A percentile compares a stretch with the other conserved stretches of the same genome.
phyloP scores from a whole-genome alignment of 2,329 filamentous ascomycete species.

The Fusarium falciforme region DNA sequence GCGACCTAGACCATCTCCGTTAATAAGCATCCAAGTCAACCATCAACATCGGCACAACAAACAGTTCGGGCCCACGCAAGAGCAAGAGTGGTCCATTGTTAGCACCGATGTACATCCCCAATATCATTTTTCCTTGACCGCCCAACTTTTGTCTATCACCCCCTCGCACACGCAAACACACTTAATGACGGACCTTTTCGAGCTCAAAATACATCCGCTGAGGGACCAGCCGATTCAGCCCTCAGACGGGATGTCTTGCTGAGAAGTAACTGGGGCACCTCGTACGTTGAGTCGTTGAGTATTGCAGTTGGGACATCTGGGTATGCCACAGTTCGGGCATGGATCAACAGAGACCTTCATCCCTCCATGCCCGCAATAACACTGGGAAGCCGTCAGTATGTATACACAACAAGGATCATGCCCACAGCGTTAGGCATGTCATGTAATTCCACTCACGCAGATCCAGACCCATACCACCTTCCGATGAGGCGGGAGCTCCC shows the following conservation, averaged over 20 bases:
- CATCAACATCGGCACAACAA: neutral
- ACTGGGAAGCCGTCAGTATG: constrained; percentile 21
- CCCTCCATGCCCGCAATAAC: constrained; percentile 20
- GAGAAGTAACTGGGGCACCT: neutral
- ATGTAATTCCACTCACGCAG: neutral
- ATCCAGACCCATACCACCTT: constrained; percentile 8
- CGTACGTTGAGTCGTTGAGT: constrained; percentile 20
- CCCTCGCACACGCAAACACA: neutral
- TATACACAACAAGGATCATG: neutral
- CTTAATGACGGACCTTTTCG: neutral
- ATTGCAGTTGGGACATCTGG: constrained; percentile 25
- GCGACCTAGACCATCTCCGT: neutral
- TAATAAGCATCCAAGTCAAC: neutral
- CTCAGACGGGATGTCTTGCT: neutral
- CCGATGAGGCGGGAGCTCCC: neutral
- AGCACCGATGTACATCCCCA: neutral
- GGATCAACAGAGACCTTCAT: neutral
- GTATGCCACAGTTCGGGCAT: constrained; percentile 20
- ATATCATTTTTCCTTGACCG: neutral
- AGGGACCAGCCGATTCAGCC: neutral
- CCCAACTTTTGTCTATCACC: too few relatives aligned
- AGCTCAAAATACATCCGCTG: neutral
- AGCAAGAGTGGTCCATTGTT: neutral
- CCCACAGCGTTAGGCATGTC: neutral
- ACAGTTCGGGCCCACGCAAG: neutral